phyloP scores from a whole-genome alignment of 148 eudicot species.

The Rhododendron molle region DNA sequence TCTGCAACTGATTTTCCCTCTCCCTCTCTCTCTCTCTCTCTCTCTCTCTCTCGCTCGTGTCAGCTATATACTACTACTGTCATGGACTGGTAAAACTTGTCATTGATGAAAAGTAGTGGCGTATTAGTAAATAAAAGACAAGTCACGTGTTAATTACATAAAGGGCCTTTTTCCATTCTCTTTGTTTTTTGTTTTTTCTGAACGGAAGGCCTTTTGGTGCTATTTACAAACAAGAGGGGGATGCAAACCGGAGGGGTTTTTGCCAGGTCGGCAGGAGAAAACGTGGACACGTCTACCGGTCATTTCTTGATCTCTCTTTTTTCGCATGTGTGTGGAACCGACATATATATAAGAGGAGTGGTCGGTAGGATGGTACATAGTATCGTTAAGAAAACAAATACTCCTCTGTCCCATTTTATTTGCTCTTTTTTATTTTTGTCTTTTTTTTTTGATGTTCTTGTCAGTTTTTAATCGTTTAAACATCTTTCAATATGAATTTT shows the following conservation, averaged over 20 bases:
- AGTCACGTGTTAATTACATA: constrained; percentile 14
- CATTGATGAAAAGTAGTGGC: neutral
- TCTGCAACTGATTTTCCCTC: constrained; percentile 20
- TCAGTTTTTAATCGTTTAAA: too few species aligned
- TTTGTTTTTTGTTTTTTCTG: too few species aligned
- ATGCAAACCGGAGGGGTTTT: too few species aligned
- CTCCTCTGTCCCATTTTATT: too few species aligned
- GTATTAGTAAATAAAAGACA: neutral
- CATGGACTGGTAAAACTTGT: neutral
- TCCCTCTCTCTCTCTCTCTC: constrained; percentile 17
- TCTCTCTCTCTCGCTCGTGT: neutral
- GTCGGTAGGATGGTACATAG: too few species aligned
- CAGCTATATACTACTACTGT: neutral
- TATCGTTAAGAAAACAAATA: too few species aligned
- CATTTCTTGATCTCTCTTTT: too few species aligned
- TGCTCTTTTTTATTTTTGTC: too few species aligned
- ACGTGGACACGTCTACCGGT: rapidly evolving
- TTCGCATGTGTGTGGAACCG: too few species aligned
- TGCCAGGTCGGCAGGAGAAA: too few species aligned
- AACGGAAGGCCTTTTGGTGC: neutral
- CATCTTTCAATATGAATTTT: too few species aligned
- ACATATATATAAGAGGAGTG: too few species aligned
- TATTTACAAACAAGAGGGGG: neutral
- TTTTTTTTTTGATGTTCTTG: rapidly evolving
- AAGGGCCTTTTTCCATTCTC: neutral